Evolutionary conservation across 768 basidiomycete species (phyloP), one percentile per base, ranked within the genome.

Genomic region (Trametes maxima): DNA sequence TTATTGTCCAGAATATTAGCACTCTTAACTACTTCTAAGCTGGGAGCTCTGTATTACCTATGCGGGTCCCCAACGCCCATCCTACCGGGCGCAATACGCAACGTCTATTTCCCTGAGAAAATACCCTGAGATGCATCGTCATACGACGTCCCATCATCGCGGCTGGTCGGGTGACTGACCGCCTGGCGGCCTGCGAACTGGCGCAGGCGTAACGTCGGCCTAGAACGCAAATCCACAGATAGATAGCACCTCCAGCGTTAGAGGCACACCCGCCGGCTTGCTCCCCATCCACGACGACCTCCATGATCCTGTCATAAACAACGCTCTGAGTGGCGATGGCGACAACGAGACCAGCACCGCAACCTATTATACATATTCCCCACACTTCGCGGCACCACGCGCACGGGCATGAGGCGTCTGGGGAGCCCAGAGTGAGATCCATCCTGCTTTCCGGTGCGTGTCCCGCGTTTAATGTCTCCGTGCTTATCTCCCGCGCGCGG

Each of bases 391-490:
- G 19, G 40, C 62, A 52, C 54, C 42, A 50, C 47, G 57, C 53
- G 46, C 50, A 33, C 25, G 49, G 48, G 22, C 62, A 47, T 40
- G 56, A 63, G 57, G 57, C 56, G 36, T 19, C 43, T 33, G 35
- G 54, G 35, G 57, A 63, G 57, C 57, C 57, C 40, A 43, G 52
- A 42, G 48, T 56, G 48, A 36, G 57, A 45, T 64, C 62, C 48
- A 64, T 64, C 57, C 54, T 64, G 48, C 62, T 64, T 40, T 64
- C 62, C 57, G 62, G 62, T 64, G 54, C 62, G 62, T 64, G 53
- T 52, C 44, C 62, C 57, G 57, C 57, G 52, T 55, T 22, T n/a
- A 12, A 22, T 33, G 21, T 50, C 48, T 42, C 57, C 48, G 28
- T 50, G 57, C 57, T 58, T 57, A 59, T 55, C 53, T 39, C n/a